phyloP scores from a whole-genome alignment of 805 yeast species.

The Yarrowia alimentaria region DNA sequence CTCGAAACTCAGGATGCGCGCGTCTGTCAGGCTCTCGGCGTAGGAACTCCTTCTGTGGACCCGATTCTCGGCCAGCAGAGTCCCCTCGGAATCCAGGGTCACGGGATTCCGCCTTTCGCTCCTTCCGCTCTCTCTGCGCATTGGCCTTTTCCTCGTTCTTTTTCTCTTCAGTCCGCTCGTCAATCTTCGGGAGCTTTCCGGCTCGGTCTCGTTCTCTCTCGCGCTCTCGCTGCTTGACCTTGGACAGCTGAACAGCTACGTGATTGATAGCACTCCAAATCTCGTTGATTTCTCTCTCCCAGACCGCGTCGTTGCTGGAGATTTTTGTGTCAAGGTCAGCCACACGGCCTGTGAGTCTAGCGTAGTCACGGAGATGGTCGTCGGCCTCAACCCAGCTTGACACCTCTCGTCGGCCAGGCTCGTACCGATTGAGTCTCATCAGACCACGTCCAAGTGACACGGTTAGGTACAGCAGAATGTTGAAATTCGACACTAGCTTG shows the following conservation, averaged over 20 bases:
- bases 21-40: slow-evolving; percentile 15
- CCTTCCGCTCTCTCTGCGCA: slow-evolving; percentile 7
- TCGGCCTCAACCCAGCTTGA: slow-evolving; percentile 17
- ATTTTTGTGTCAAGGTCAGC: slow-evolving; percentile 16
- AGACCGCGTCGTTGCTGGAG: slow-evolving; percentile 23
- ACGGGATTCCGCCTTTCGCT: slow-evolving; percentile 6
- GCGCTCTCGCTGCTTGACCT: slow-evolving; percentile 22
- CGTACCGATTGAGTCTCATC: slow-evolving; percentile 28
- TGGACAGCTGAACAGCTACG: slow-evolving; percentile 17
- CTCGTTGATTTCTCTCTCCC: slow-evolving; percentile 21
- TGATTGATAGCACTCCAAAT: slow-evolving; percentile 26
- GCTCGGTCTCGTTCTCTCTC: slow-evolving; percentile 20
- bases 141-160: not conserved
- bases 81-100: slow-evolving; percentile 12
- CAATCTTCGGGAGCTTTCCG: slow-evolving; percentile 16
- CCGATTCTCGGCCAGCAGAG: slow-evolving; percentile 7
- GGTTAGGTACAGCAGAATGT: slow-evolving; percentile 32
- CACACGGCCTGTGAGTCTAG: slow-evolving; percentile 9
- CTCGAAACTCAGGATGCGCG: slow-evolving; percentile 22
- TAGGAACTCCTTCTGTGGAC: slow-evolving; percentile 18
- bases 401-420: not conserved
- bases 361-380: slow-evolving; percentile 14
- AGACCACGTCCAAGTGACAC: slow-evolving; percentile 31
- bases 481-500: slow-evolving; percentile 31
- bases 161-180: slow-evolving; percentile 7